Base-by-base conservation (phyloP, 2,329 filamentous ascomycete genomes). In the Paracamarosporium sp. region DNA sequence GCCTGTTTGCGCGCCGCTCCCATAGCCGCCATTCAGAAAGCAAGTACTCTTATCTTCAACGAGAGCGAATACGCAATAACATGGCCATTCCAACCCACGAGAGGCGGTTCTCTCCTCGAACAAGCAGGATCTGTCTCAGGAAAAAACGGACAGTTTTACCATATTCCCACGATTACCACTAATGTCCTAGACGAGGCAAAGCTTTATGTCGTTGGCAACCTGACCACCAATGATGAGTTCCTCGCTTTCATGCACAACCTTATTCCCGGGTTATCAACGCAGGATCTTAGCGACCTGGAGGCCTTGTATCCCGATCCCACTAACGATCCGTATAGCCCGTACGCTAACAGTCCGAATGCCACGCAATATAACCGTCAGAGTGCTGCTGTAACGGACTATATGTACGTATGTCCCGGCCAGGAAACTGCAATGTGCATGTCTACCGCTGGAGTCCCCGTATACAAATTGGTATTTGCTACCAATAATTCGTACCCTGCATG, bases 21-120 rank as follows among this genome's bases (percentile, higher is more conserved):
- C 15, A 68, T 80, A 1, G 53, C 59, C 1, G 64, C 69, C 1
- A 79, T 82, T 17, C 68, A 70, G 48, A 31, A 74, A 68, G 56
- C 78, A 67, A 68, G 71, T 65, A 13, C 71, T 64, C 33, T 50
- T 72, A 4, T 81, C 63, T 63, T 59, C 50, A 55, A 71, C 2
- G 72, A 78, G 0, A 77, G 75, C 0, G 64, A 76, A 5, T 73
- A 73, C 2, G 61, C 65, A n/a, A 66, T 78, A 20, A 79, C 78
- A 0, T 82, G 80, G 80, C 80, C 80, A 0, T 82, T 81, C 58
- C 80, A 82, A 35, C 80, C 80, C 1, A 74, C 75, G 0, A 72
- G 76, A 1, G 79, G 79, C 0, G 80, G 79, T 0, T 74, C 76
- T 0, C 55, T 82, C 0, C 75, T 82, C 2, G 80, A 82, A 55